Evolutionary conservation across 208 protist species (phyloP).

Genomic region (Leptomonas seymouri): DNA sequence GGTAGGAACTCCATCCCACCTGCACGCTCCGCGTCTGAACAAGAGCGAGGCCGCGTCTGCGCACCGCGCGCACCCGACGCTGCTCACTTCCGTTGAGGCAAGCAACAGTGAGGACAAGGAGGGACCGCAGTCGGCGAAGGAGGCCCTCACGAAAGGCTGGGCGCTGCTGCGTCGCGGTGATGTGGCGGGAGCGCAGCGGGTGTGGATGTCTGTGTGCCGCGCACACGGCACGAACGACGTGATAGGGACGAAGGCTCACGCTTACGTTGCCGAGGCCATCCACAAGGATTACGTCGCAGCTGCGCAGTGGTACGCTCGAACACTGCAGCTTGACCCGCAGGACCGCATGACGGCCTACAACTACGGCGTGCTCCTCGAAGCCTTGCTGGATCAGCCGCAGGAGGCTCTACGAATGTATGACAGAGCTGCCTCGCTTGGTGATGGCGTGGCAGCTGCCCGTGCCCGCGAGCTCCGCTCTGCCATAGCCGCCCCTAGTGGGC

Average conservation of each 20-base stretch:
- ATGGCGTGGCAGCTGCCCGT: slow-evolving; percentile 50
- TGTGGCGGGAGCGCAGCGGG: slow-evolving; percentile 42
- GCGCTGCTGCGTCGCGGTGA: slow-evolving; percentile 57
- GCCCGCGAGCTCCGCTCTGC: slow-evolving; percentile 52
- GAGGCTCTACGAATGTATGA: slow-evolving; percentile 63
- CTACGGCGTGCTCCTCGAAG: slow-evolving; percentile 81
- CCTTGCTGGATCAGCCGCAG: slow-evolving; percentile 47
- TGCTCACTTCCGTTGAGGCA: not conserved
- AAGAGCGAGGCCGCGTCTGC: slow-evolving; percentile 4
- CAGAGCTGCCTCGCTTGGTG: slow-evolving; percentile 53
- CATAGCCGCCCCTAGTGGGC: not conserved
- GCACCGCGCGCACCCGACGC: not conserved
- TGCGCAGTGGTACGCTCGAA: slow-evolving; percentile 58
- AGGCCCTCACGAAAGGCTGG: slow-evolving; percentile 65
- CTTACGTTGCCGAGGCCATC: slow-evolving; percentile 73
- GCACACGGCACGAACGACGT: slow-evolving; percentile 38
- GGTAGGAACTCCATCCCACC: not conserved
- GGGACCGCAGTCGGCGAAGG: slow-evolving; percentile 23
- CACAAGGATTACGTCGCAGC: slow-evolving; percentile 70
- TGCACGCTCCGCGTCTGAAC: not conserved
- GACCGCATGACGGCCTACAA: slow-evolving; percentile 84
- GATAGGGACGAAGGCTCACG: slow-evolving; percentile 59
- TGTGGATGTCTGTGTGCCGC: slow-evolving; percentile 51
- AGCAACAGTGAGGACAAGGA: slow-evolving; percentile 11
- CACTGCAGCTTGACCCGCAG: slow-evolving; percentile 61